Evolutionary conservation across 805 yeast species (phyloP).

Genomic region (Yueomyces sp.): DNA sequence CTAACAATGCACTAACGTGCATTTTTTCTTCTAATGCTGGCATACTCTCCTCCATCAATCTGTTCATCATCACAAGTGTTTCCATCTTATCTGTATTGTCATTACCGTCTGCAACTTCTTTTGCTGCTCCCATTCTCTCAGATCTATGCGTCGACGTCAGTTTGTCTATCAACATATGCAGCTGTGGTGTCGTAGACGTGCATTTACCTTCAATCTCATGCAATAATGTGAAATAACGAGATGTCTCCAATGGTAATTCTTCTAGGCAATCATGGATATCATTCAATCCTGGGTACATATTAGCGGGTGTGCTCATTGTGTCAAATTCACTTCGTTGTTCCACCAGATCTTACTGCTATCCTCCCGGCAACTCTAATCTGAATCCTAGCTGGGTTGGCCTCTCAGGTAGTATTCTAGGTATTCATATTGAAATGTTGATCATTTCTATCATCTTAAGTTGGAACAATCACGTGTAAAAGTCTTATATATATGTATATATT

Average conservation of each 20-base stretch:
- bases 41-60: slow-evolving; percentile 49
- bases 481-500: not conserved
- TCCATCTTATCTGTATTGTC: slow-evolving; percentile 7
- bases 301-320: slow-evolving; percentile 26
- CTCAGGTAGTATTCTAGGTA: no score
- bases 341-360: no score
- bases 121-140: slow-evolving; percentile 2
- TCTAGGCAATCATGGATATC: slow-evolving; percentile 86
- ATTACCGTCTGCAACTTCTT: not conserved
- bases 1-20: slow-evolving; percentile 90
- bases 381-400: no score
- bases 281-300: slow-evolving; percentile 71
- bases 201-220: slow-evolving; percentile 95
- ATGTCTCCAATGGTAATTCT: slow-evolving; percentile 73
- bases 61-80: slow-evolving; percentile 25
- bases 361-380: no score
- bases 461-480: not conserved
- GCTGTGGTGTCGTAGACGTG: slow-evolving; percentile 54
- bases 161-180: slow-evolving; percentile 29
- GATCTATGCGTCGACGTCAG: slow-evolving; percentile 2
- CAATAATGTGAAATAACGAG: slow-evolving; percentile 73
- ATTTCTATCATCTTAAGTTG: slow-evolving; percentile 3
- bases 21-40: slow-evolving; percentile 93
- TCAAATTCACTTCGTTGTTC: no score
- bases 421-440: slow-evolving; percentile 1